Conservation (phyloP, 108 stramenopile species). For the Schizochytrium sp. region DNA sequence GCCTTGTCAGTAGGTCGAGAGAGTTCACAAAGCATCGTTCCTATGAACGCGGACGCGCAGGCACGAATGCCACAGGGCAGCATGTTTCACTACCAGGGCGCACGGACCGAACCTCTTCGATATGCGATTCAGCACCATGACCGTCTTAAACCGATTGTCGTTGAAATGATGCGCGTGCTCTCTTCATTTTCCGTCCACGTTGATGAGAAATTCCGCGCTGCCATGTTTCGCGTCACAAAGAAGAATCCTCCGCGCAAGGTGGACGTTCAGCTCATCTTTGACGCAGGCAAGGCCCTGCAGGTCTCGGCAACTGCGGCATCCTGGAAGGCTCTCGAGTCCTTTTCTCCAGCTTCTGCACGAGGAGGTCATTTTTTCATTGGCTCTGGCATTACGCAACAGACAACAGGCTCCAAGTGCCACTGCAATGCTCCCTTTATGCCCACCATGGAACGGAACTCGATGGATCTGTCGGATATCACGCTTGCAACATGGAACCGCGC, state of each 20-base stretch:
- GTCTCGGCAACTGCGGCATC: background rate
- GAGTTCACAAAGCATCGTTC: background rate
- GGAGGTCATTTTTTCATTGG: background rate
- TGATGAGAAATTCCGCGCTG: background rate
- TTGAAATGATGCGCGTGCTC: background rate
- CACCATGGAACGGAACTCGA: constrained; percentile 1
- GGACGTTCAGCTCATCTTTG: background rate
- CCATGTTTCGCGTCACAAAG: constrained; percentile 7
- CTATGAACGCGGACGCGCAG: background rate
- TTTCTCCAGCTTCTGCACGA: background rate
- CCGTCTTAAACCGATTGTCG: background rate
- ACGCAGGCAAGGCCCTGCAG: background rate
- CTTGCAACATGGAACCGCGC: constrained; percentile 11
- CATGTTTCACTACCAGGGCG: background rate
- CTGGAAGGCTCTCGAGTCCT: background rate
- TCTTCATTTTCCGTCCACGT: background rate
- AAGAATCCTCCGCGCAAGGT: background rate
- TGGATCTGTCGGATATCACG: background rate
- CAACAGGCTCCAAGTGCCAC: background rate
- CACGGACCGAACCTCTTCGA: background rate
- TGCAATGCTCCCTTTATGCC: constrained; percentile 16
- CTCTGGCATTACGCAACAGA: background rate
- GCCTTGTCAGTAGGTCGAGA: background rate
- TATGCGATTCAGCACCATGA: background rate
- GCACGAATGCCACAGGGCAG: background rate